phyloP scores from a whole-genome alignment of 73 alveolate genomes.

The Durusdinium trenchii region DNA sequence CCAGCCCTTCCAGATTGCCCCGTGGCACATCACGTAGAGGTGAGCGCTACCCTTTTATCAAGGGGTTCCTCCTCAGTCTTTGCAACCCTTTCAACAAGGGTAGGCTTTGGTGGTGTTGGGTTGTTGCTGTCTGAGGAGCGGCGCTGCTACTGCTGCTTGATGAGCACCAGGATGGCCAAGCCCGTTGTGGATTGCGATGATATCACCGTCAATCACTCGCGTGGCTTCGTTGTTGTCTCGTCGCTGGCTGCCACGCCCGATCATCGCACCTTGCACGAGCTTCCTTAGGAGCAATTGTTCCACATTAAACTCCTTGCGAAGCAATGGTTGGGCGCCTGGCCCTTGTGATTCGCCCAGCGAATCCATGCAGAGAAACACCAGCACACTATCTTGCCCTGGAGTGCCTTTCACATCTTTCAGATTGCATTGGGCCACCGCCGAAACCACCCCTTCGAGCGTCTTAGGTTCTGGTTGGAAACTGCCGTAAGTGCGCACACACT shows the following conservation, averaged over 20 bases:
- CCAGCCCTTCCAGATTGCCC: too few relatives aligned
- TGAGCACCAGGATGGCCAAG: not conserved
- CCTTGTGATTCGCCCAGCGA: not conserved
- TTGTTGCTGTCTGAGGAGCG: too few relatives aligned
- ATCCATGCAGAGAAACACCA: not conserved
- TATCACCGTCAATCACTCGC: not conserved
- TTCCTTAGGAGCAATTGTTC: not conserved
- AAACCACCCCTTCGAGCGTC: not conserved
- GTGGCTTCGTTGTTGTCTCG: not conserved
- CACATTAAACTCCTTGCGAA: not conserved
- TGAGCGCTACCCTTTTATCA: too few relatives aligned
- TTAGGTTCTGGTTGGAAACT: not conserved
- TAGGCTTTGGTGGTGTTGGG: too few relatives aligned
- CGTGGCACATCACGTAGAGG: too few relatives aligned
- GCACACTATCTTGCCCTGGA: not conserved
- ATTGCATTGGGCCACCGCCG: not conserved
- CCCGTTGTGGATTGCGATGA: not conserved
- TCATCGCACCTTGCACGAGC: not conserved
- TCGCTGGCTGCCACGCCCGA: not conserved
- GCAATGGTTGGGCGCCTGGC: not conserved
- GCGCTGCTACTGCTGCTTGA: too few relatives aligned
- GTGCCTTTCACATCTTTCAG: not conserved
- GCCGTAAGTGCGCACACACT: slow-evolving; percentile 4
- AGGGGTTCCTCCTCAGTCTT: too few relatives aligned
- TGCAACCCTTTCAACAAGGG: too few relatives aligned